These are phyloP conservation scores for Sporothrix luriei DNA, from an alignment of 2,329 filamentous ascomycete species.

Conservation along the genomic window DNA sequence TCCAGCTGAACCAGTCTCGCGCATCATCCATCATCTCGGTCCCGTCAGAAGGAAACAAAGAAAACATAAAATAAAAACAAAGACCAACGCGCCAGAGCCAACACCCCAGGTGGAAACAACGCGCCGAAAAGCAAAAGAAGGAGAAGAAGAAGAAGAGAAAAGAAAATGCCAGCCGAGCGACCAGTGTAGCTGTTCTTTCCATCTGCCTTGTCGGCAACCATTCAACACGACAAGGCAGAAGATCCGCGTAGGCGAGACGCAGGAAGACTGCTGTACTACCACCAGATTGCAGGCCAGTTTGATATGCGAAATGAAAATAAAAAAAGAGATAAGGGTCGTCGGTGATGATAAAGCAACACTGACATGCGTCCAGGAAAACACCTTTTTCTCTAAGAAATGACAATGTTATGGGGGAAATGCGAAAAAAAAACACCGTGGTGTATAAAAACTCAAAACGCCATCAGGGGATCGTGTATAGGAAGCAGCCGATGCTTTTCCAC, in stretches of 20 bases:
- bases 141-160: background rate
- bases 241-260: background rate
- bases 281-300: background rate
- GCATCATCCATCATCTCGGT: background rate
- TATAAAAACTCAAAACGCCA: constrained; percentile 17
- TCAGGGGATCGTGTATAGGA: constrained; percentile 9
- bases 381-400: constrained; percentile 10
- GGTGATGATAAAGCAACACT: background rate
- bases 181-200: background rate
- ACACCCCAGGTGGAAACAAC: background rate
- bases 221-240: no score
- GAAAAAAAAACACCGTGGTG: constrained; percentile 2
- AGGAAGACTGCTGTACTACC: background rate
- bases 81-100: constrained; percentile 8
- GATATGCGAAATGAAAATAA: background rate
- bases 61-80: constrained; percentile 8
- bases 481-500: background rate
- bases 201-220: no score
- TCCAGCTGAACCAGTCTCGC: background rate
- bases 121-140: background rate
- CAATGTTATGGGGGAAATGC: background rate
- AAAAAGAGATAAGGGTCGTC: background rate
- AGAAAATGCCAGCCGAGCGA: background rate
- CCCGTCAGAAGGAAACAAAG: background rate
- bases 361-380: background rate